phyloP scores from a whole-genome alignment of 768 basidiomycete genomes.

The Leucosporidium scottii region DNA sequence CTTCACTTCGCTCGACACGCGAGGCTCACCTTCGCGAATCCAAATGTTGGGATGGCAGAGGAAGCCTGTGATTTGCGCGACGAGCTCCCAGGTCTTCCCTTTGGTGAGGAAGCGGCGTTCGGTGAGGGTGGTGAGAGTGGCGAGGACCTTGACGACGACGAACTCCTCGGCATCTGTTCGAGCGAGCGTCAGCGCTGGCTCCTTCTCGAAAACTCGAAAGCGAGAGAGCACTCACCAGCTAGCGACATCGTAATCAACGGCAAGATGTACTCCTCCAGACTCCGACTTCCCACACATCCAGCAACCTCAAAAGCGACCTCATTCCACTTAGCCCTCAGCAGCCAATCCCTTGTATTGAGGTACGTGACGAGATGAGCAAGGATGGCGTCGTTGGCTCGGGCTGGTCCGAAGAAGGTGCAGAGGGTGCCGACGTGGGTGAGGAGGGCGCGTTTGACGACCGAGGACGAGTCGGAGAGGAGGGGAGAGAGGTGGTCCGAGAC shows the following conservation, averaged over 20 bases:
- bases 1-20: neutral
- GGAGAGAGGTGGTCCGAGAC: slow-evolving; percentile 82
- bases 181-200: neutral
- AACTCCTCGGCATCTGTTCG: slow-evolving; percentile 82
- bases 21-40: slow-evolving; percentile 70
- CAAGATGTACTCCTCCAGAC: slow-evolving; percentile 92
- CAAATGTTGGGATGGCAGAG: slow-evolving; percentile 91
- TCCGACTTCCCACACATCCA: slow-evolving; percentile 81
- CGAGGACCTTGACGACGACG: slow-evolving; percentile 84
- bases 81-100: slow-evolving; percentile 94
- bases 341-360: slow-evolving; percentile 76
- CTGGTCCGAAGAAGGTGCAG: slow-evolving; percentile 86
- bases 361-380: slow-evolving; percentile 81
- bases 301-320: slow-evolving; percentile 94
- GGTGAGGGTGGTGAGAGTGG: slow-evolving; percentile 76
- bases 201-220: slow-evolving; percentile 10
- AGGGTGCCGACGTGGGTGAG: slow-evolving; percentile 77
- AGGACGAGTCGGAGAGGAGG: slow-evolving; percentile 79
- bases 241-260: slow-evolving; percentile 93
- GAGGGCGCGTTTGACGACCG: slow-evolving; percentile 83
- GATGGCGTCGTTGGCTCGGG: slow-evolving; percentile 89
- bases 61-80: slow-evolving; percentile 79
- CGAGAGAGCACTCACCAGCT: slow-evolving; percentile 55
- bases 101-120: slow-evolving; percentile 85
- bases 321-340: slow-evolving; percentile 82